Conservation (phyloP, 2,329 filamentous ascomycete genomes). For the Trichophaea hybrida region DNA sequence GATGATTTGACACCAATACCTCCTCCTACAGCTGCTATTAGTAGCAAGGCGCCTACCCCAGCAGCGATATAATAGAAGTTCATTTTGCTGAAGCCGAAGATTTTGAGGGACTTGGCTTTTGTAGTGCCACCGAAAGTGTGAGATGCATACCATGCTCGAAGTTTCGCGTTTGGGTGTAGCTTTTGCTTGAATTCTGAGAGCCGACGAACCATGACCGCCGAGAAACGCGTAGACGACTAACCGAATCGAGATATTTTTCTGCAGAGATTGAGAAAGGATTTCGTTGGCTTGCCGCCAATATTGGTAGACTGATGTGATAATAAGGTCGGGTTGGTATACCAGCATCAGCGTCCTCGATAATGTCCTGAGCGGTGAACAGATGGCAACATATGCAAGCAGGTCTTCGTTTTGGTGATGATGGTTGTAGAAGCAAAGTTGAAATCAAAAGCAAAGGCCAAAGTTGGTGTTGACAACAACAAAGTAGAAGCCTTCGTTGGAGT, state of each 20-base stretch:
- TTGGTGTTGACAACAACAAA: background rate
- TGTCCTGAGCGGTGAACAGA: background rate
- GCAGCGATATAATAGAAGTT: slow-evolving; percentile 25
- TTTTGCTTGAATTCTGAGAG: slow-evolving; percentile 17
- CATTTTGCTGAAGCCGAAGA: slow-evolving; percentile 24
- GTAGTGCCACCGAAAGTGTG: slow-evolving; percentile 26
- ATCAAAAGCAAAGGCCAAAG: background rate
- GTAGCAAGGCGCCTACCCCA: slow-evolving; percentile 6
- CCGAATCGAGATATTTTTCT: background rate
- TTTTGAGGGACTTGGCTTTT: slow-evolving; percentile 25
- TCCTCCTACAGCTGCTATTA: slow-evolving; percentile 17
- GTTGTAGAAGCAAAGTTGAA: background rate
- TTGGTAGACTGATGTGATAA: background rate
- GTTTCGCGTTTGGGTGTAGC: slow-evolving; percentile 20
- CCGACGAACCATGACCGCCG: slow-evolving; percentile 3
- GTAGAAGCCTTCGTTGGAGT: background rate
- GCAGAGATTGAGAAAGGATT: background rate
- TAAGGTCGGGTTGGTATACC: background rate
- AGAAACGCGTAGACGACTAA: background rate
- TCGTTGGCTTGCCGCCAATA: background rate
- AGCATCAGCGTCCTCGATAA: background rate
- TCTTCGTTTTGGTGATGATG: background rate
- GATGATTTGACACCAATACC: slow-evolving; percentile 21
- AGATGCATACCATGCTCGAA: slow-evolving; percentile 22
- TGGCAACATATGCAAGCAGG: background rate